These are phyloP conservation scores for Orbilia oligospora DNA, from an alignment of 2,329 filamentous ascomycete species.

Conservation along the genomic window DNA sequence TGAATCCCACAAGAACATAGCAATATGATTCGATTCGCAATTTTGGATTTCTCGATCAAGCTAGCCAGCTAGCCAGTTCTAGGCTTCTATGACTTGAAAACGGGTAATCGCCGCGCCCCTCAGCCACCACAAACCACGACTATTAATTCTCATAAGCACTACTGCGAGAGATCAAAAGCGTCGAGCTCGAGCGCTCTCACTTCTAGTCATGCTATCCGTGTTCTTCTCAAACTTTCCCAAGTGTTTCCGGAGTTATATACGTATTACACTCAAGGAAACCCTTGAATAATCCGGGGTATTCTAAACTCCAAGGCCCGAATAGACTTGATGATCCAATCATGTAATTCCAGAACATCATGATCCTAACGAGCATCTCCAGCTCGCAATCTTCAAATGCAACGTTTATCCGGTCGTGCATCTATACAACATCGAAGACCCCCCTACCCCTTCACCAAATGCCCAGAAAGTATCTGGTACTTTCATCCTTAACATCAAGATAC, in stretches of 20 bases:
- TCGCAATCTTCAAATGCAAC: constrained; percentile 23
- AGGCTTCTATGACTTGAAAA: constrained; percentile 9
- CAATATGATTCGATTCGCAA: constrained; percentile 20
- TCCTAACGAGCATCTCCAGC: constrained; percentile 18
- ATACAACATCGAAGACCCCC: constrained; percentile 6
- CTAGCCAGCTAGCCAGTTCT: too few species aligned
- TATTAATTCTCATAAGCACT: constrained; percentile 42
- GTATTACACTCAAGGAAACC: constrained; percentile 8
- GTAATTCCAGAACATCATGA: neutral
- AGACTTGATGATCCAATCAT: constrained; percentile 13
- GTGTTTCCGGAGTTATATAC: constrained; percentile 5
- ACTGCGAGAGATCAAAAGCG: constrained; percentile 38
- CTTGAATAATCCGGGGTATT: constrained; percentile 22
- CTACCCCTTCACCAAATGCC: neutral
- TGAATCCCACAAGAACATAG: constrained; percentile 1
- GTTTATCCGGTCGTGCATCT: constrained; percentile 20
- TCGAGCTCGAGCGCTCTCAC: constrained; percentile 25
- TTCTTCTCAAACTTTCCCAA: neutral
- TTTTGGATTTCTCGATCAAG: neutral
- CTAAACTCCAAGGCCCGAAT: constrained; percentile 10
- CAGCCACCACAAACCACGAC: constrained; percentile 24
- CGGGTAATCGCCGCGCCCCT: constrained; percentile 15
- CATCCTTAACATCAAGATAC: constrained; percentile 30
- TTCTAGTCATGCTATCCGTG: neutral
- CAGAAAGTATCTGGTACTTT: constrained; percentile 45